Evolutionary conservation across 2,329 filamentous ascomycete species (phyloP), one percentile per base, ranked within the genome.

Genomic region (Myriosclerotinia curreyana): DNA sequence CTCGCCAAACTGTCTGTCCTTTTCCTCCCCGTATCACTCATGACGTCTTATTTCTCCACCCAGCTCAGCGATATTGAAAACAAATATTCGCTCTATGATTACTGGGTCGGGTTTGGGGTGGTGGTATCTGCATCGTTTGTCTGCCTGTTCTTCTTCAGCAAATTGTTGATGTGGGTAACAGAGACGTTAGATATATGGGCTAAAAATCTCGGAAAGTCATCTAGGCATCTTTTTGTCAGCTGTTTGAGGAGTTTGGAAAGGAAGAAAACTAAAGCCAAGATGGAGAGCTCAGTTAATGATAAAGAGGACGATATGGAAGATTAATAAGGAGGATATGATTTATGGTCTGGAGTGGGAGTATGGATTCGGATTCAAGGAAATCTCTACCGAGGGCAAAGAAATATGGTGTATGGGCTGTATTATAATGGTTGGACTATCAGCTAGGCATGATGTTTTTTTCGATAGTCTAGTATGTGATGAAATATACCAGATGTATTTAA

Each of bases 1-100:
- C 79, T 92, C 14, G 88, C 88, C 54, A 92, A 92, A 73, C 84
- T 89, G 7, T 90, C 86, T 15, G 89, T 92, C 49, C 79, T 92
- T 60, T 92, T 92, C 76, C 80, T 92, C 63, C 89, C 89, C 0
- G 87, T 92, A 66, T 88, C 83, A 69, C 81, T 92, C 56, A 86
- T 92, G 84, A 91, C 88, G 4, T 85, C 80, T 40, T 92, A 91
- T 75, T 92, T 91, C 74, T 87, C 85, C 7, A 82, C 87, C 1
- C 82, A 90, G 73, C 83, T 91, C 58, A 75, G 78, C 9, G 81
- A 83, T 5, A 76, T 86, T 12, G 79, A 83, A 56, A 73, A 74
- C 9, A 75, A 77, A n/a, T 91, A 89, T 75, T 84, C 83, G 0
- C 76, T 81, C 17, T 80, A 75, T 64, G 82, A 85, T 51, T 92